Percentiles rank a stretch among this genome's conserved stretches.
These are phyloP conservation scores for Skeletonema menzelii DNA, from an alignment of 108 stramenopile genomes.

Conservation along the genomic window DNA sequence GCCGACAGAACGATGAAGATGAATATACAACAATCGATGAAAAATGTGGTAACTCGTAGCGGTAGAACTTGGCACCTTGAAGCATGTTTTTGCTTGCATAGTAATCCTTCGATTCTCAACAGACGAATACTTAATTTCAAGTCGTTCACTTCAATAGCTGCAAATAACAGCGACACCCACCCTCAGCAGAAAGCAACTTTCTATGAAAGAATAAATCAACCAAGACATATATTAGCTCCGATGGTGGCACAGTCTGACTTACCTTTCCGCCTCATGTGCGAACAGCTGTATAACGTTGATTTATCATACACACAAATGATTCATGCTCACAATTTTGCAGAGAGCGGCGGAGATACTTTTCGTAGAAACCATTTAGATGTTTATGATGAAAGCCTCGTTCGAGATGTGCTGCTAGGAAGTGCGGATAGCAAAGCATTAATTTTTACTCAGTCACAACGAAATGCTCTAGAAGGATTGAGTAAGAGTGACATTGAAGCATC, in stretches of 20 bases:
- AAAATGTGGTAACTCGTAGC: too few species aligned
- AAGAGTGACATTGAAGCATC: constrained; percentile 23
- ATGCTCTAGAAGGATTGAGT: constrained; percentile 25
- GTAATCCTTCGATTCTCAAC: not conserved
- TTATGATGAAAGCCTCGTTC: constrained; percentile 37
- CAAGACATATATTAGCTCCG: constrained; percentile 61
- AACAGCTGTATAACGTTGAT: constrained; percentile 80
- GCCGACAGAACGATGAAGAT: not conserved
- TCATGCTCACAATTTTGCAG: constrained; percentile 70
- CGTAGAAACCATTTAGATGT: constrained; percentile 74
- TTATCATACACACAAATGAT: constrained; percentile 97
- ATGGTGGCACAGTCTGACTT: constrained; percentile 89
- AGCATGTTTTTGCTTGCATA: not conserved
- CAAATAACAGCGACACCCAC: not conserved
- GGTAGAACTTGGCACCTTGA: not conserved
- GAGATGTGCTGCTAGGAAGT: constrained; percentile 30
- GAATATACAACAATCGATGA: not conserved
- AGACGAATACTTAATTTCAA: not conserved
- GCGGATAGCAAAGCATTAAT: constrained; percentile 3
- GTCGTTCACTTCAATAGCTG: not conserved
- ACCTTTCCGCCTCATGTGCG: constrained; percentile 84
- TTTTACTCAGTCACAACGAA: constrained; percentile 13
- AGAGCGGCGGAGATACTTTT: constrained; percentile 51
- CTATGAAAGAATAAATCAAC: constrained; percentile 42
- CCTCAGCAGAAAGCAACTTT: not conserved